A percentile compares a stretch with the other conserved stretches of the same genome.
phyloP scores from a whole-genome alignment of 306 rosid species.

The Pueraria montana region DNA sequence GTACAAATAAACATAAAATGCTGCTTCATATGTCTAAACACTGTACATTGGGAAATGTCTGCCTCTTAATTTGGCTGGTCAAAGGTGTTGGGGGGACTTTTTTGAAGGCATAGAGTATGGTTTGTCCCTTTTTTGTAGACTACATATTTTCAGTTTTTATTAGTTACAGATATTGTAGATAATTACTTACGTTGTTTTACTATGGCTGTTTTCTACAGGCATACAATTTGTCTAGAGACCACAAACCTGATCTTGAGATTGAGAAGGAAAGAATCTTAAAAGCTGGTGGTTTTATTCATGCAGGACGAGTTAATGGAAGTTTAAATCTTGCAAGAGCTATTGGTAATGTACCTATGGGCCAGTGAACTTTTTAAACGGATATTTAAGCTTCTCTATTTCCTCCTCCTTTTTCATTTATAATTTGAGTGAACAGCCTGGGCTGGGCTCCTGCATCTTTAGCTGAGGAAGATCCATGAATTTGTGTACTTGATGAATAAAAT shows the following conservation, averaged over 20 bases:
- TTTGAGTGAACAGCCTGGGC: slow-evolving; percentile 20
- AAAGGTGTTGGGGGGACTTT: background rate
- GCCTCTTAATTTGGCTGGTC: background rate
- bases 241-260: slow-evolving; percentile 93
- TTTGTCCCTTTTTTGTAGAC: slow-evolving; percentile 29
- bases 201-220: slow-evolving; percentile 71
- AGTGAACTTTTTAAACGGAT: slow-evolving; percentile 36
- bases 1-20: slow-evolving; percentile 24
- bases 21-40: slow-evolving; percentile 10
- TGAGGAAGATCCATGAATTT: slow-evolving; percentile 5
- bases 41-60: slow-evolving; percentile 1
- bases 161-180: slow-evolving; percentile 11
- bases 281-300: slow-evolving; percentile 97
- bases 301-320: slow-evolving; percentile 98
- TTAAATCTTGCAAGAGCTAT: slow-evolving; percentile 98
- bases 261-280: slow-evolving; percentile 93
- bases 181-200: slow-evolving; percentile 9
- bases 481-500: slow-evolving; percentile 30
- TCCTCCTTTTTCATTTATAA: slow-evolving; percentile 15
- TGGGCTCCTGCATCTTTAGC: slow-evolving; percentile 32
- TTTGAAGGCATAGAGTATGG: slow-evolving; percentile 21
- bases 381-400: background rate
- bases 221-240: slow-evolving; percentile 90
- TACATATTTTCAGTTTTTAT: slow-evolving; percentile 29
- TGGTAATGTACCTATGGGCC: slow-evolving; percentile 58